These are phyloP conservation scores for Suillus placidus DNA, from an alignment of 768 basidiomycete species.

Conservation along the genomic window DNA sequence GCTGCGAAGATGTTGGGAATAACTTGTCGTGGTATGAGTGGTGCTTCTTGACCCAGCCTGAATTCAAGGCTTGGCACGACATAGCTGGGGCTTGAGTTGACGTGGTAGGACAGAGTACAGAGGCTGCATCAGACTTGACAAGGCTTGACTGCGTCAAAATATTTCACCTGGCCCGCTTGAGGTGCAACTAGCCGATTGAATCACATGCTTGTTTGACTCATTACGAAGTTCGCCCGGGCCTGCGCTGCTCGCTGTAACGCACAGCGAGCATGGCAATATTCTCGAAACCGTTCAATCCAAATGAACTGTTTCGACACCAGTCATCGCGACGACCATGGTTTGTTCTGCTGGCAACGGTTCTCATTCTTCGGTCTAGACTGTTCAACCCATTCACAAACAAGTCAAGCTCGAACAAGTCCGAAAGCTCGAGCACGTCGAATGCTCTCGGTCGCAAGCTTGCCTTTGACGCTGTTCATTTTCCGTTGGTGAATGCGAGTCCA, in stretches of 20 bases:
- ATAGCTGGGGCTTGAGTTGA: too few species aligned
- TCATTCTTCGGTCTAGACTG: constrained; percentile 55
- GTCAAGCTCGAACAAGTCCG: too few species aligned
- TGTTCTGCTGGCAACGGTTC: constrained; percentile 45
- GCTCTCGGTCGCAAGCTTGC: constrained; percentile 53
- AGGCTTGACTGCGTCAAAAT: too few species aligned
- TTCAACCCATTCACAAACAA: constrained; percentile 5
- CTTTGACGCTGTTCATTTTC: constrained; percentile 62
- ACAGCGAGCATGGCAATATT: constrained; percentile 11
- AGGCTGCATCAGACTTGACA: too few species aligned
- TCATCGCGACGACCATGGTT: constrained; percentile 36
- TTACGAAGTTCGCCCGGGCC: neutral
- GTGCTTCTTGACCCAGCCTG: too few species aligned
- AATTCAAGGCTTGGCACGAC: too few species aligned
- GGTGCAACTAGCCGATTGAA: neutral
- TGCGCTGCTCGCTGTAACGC: neutral
- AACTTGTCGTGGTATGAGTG: too few species aligned
- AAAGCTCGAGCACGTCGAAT: constrained; percentile 35
- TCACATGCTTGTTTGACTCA: neutral
- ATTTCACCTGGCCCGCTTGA: too few species aligned
- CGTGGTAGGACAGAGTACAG: too few species aligned
- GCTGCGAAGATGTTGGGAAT: too few species aligned
- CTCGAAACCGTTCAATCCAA: constrained; percentile 8
- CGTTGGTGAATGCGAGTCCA: constrained; percentile 39
- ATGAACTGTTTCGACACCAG: neutral